Evolutionary conservation across 495 filamentous ascomycete species (phyloP).

Genomic region (Aspergillus ellipticus): DNA sequence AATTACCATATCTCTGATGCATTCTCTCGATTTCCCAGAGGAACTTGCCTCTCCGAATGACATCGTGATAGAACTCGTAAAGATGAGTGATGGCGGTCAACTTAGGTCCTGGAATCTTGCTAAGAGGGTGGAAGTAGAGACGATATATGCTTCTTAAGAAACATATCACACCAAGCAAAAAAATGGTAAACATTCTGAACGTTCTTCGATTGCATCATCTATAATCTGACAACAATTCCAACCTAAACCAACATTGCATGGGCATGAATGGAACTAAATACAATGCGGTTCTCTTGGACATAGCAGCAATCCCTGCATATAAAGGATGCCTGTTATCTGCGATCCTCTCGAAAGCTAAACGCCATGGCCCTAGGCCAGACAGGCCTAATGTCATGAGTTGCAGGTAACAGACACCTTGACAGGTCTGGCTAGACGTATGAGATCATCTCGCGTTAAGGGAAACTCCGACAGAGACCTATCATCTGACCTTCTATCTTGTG

Average conservation of each 20-base stretch:
- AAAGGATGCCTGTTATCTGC: neutral
- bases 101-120: slow-evolving; percentile 46
- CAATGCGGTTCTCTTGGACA: neutral
- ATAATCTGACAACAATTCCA: neutral
- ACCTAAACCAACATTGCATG: neutral
- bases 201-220: neutral
- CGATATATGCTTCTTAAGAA: slow-evolving; percentile 21
- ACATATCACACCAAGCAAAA: neutral
- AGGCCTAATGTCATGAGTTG: neutral
- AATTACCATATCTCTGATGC: slow-evolving; percentile 22
- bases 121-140: slow-evolving; percentile 35
- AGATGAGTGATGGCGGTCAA: slow-evolving; percentile 41
- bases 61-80: slow-evolving; percentile 52
- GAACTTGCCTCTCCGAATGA: slow-evolving; percentile 22
- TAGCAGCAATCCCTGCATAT: neutral
- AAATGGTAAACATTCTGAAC: neutral
- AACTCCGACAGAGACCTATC: neutral
- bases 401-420: too few species aligned
- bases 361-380: neutral
- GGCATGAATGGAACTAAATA: neutral
- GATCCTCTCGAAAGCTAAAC: neutral
- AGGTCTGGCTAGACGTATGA: neutral
- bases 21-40: neutral
- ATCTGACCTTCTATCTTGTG: neutral
- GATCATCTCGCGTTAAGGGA: neutral